Evolutionary conservation across 345 rosid species (phyloP), one percentile per base, ranked within the genome.

Genomic region (rapeseed (Brassica napus)): DNA sequence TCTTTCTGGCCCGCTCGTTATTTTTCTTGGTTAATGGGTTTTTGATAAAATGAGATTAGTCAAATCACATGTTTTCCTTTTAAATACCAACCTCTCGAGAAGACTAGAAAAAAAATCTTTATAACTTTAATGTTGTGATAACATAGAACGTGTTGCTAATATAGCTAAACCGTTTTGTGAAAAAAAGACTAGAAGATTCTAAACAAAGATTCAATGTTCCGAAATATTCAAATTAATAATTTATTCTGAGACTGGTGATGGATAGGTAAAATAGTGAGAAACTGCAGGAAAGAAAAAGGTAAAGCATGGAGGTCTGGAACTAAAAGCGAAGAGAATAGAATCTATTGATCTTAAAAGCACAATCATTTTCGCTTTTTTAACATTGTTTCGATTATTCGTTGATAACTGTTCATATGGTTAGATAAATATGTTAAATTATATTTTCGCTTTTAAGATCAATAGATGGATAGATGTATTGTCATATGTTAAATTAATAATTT

Each of bases 1-100:
- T 37, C 9, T 10, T 24, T 24, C 15, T 23, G 64, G 64, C 4
- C 24, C 10, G 64, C 15, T 24, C 63, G 11, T 4, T 9, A 2
- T 59, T 55, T 24, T 60, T 11, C 34, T 26, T 60, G 34, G 18
- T 12, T 28, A 11, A 61, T 61, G 14, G 65, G 8, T 61, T 28
- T 28, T 28, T 28, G 65, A 26, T 59, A 68, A 76, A 69, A 2
- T 60, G 4, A 42, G 4, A 47, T 30, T 31, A n/a, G n/a, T 77
- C 75, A 60, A 23, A 47, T 77, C 79, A 47, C 32, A 69, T 18
- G 52, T 31, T 69, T 30, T 39, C 23, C 8, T 42, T 30, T 11
- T 16, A 18, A 6, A 21, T 31, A 61, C 18, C 4, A 61, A 47
- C 21, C 63, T 69, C 80, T 63, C 65, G 71, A 77, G 55, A 62